Base-by-base conservation (phyloP, 2,329 filamentous ascomycete genomes). In the Aspergillus spinulosporus region DNA sequence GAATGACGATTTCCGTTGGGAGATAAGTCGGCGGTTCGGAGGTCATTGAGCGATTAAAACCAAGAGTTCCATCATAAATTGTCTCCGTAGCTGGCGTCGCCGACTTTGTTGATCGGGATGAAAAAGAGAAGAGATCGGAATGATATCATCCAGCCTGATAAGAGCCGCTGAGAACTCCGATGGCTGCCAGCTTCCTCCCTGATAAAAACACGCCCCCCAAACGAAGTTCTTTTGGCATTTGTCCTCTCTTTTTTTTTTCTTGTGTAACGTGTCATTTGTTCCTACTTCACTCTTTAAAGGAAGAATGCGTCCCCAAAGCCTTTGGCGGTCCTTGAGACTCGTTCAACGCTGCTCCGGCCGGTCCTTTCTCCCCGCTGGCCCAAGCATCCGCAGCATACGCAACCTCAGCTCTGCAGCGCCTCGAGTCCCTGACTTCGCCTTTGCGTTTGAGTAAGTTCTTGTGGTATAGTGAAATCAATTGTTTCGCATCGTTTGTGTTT, bases 1-100 rank as follows among this genome's bases (percentile, higher is more conserved):
- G 71, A 15, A 81, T 67, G 45, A 85, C 60, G 28, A 85, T 72
- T 66, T 85, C 83, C 56, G 80, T 76, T 3, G 83, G 82, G 2
- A 85, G 76, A 62, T 81, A 75, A 28, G 66, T 61, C 48, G 62
- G 59, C 26, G 21, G 58, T 49, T 55, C 67, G 60, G 43, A 64
- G 62, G 51, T 53, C 44, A 61, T 60, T 40, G 49, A 59, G 39
- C 50, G 60, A 65, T 44, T 45, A 40, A 39, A 29, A 31, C 14
- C 37, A 14, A 52, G 21, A 46, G 12, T 55, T 52, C 52, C 58
- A 57, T 57, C 34, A 56, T 54, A 49, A 21, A 43, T 26, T 9
- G 42, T 39, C 21, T 15, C 11, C 29, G 21, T 34, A 6, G 31
- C 21, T 21, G 21, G 9, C 21, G 14, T 29, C 12, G 45, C 34